Conservation (phyloP, 1,139 yeast species). For the Barnettozyma hawaiiensis region DNA sequence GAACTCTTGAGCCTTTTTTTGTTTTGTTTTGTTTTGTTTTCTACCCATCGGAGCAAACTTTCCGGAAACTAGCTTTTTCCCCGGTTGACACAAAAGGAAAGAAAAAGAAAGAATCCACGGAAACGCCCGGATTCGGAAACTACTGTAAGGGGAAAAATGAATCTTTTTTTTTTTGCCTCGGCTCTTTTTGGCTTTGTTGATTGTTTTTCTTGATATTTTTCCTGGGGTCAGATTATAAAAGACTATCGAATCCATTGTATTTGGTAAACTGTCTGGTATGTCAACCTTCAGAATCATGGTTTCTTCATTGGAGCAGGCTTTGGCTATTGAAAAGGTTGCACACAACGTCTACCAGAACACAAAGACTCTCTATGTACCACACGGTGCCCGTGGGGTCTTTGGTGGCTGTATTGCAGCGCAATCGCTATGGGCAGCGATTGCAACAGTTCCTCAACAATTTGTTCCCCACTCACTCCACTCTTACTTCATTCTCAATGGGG, state of each 20-base stretch:
- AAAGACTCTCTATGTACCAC: constrained; percentile 37
- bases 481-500: constrained; percentile 48
- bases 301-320: constrained; percentile 17
- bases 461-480: constrained; percentile 48
- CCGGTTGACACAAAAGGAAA: neutral
- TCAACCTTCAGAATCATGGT: constrained; percentile 1
- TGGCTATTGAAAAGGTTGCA: constrained; percentile 28
- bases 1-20: too few species aligned
- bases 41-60: too few species aligned
- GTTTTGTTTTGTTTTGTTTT: too few species aligned
- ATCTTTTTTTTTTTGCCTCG: neutral
- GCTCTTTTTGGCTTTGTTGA: neutral
- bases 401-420: constrained; percentile 80
- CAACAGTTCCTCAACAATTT: constrained; percentile 37
- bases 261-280: too few species aligned
- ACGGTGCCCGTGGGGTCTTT: constrained; percentile 65
- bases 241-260: too few species aligned
- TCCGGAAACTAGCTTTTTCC: too few species aligned
- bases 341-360: constrained; percentile 30
- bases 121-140: neutral
- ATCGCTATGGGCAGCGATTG: constrained; percentile 59
- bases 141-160: neutral
- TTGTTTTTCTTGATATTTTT: neutral
- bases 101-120: neutral
- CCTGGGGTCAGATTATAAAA: too few species aligned